phyloP scores from a whole-genome alignment of 495 filamentous ascomycete species.

The Lepidopterella palustris region DNA sequence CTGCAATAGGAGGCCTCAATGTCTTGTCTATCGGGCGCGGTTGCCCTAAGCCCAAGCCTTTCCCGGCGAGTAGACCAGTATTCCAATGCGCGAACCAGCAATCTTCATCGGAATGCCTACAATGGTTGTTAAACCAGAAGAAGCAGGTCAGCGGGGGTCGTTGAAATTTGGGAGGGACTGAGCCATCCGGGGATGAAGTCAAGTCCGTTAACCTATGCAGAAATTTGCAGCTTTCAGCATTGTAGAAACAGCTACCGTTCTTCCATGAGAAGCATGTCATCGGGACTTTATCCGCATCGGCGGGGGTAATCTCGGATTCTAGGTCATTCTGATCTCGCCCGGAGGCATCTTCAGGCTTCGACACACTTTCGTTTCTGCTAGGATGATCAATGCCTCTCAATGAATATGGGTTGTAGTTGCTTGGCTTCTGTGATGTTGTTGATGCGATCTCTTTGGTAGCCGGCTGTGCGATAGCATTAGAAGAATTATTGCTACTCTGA shows the following conservation, averaged over 20 bases:
- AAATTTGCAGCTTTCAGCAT: slow-evolving; percentile 14
- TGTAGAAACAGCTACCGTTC: slow-evolving; percentile 14
- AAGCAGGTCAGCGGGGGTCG: slow-evolving; percentile 13
- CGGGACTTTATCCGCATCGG: slow-evolving; percentile 16
- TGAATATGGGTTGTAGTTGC: too few species aligned
- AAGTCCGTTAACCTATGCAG: slow-evolving; percentile 13
- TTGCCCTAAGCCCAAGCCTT: not conserved
- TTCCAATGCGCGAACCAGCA: slow-evolving; percentile 3
- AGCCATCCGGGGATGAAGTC: slow-evolving; percentile 6
- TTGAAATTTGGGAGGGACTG: slow-evolving; percentile 13
- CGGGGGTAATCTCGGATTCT: too few species aligned
- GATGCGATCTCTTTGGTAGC: too few species aligned
- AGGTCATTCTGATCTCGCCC: not conserved
- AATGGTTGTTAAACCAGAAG: slow-evolving; percentile 2
- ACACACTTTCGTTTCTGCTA: too few species aligned
- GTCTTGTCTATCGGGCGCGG: not conserved
- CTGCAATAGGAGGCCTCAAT: not conserved
- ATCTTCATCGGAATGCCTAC: not conserved
- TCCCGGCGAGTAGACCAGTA: not conserved
- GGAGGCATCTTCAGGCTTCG: too few species aligned
- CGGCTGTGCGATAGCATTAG: too few species aligned
- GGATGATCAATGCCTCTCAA: too few species aligned
- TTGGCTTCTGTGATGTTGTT: too few species aligned
- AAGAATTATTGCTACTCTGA: too few species aligned
- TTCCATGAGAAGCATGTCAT: slow-evolving; percentile 22